Percentiles rank a stretch among this genome's conserved stretches.
Evolutionary conservation across 1,284 basidiomycete genomes (phyloP).

Genomic region (Cutaneotrichosporon dermatis): DNA sequence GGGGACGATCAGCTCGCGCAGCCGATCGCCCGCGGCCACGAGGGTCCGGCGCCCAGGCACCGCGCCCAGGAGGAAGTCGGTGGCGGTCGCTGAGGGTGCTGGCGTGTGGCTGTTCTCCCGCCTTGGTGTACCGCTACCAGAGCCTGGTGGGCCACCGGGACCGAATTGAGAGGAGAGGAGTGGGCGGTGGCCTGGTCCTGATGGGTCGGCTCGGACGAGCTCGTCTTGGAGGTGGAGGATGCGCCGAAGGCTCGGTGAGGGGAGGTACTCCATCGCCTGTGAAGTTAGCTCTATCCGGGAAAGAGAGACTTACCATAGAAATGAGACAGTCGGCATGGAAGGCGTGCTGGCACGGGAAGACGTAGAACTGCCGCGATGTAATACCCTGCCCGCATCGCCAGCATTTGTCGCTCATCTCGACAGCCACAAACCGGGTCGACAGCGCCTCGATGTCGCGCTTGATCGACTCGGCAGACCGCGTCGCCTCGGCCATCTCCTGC

Average conservation of each 20-base stretch:
- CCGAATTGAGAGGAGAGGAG: slow-evolving; percentile 34
- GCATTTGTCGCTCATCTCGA: slow-evolving; percentile 83
- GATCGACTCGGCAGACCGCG: slow-evolving; percentile 84
- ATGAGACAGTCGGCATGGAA: slow-evolving; percentile 96
- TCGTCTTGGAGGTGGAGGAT: slow-evolving; percentile 80
- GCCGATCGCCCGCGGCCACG: slow-evolving; percentile 77
- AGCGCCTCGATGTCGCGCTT: slow-evolving; percentile 83
- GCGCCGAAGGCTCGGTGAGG: slow-evolving; percentile 70
- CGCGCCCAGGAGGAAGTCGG: slow-evolving; percentile 38
- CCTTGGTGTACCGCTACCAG: slow-evolving; percentile 26
- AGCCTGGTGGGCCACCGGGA: slow-evolving; percentile 1
- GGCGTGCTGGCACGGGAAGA: slow-evolving; percentile 94
- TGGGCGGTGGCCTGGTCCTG: slow-evolving; percentile 22
- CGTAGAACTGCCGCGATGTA: slow-evolving; percentile 88
- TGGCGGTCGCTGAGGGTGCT: slow-evolving; percentile 37
- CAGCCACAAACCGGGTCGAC: slow-evolving; percentile 85
- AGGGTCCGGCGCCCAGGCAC: slow-evolving; percentile 68
- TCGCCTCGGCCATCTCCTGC: slow-evolving; percentile 93
- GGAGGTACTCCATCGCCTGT: slow-evolving; percentile 84
- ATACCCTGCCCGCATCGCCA: slow-evolving; percentile 71
- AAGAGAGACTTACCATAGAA: slow-evolving; percentile 62
- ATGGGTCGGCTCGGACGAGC: slow-evolving; percentile 58
- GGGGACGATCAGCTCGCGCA: slow-evolving; percentile 85
- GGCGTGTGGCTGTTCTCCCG: slow-evolving; percentile 13
- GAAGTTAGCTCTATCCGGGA: slow-evolving; percentile 12